phyloP scores from a whole-genome alignment of 371 early-diverging fungal genomes.

The Mucor irregularis region DNA sequence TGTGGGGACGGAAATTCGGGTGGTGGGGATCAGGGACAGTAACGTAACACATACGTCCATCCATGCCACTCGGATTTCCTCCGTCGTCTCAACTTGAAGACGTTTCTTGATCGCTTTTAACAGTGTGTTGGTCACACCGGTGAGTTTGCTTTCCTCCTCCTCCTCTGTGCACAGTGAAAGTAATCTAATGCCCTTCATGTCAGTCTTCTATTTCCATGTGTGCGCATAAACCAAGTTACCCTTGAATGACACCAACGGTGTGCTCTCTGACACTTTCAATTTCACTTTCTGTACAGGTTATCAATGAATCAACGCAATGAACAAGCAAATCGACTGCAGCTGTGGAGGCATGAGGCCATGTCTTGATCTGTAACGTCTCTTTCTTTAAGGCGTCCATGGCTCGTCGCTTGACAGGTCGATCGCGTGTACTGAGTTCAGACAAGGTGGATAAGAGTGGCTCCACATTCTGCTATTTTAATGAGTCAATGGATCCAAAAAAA shows the following conservation, averaged over 20 bases:
- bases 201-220: too few relatives aligned
- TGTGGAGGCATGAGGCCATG: slow-evolving; percentile 1
- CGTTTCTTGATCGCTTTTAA: too few relatives aligned
- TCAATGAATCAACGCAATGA: neutral
- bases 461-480: too few relatives aligned
- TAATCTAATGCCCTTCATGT: too few relatives aligned
- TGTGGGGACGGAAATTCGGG: too few relatives aligned
- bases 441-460: slow-evolving; percentile 5
- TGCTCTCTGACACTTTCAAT: slow-evolving; percentile 32
- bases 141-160: too few relatives aligned
- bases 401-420: slow-evolving; percentile 20
- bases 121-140: too few relatives aligned
- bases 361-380: slow-evolving; percentile 3
- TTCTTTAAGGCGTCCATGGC: slow-evolving; percentile 23
- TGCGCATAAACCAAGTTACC: too few relatives aligned
- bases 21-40: too few relatives aligned
- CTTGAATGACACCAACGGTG: slow-evolving; percentile 17
- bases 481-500: too few relatives aligned
- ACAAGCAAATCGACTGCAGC: slow-evolving; percentile 8
- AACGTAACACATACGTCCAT: slow-evolving; percentile 8
- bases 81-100: slow-evolving; percentile 20
- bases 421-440: slow-evolving; percentile 14
- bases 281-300: slow-evolving; percentile 21
- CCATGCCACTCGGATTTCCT: slow-evolving; percentile 31
- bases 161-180: too few relatives aligned